These are phyloP conservation scores for Tuber calosporum DNA, from an alignment of 495 filamentous ascomycete genomes.

Conservation along the genomic window DNA sequence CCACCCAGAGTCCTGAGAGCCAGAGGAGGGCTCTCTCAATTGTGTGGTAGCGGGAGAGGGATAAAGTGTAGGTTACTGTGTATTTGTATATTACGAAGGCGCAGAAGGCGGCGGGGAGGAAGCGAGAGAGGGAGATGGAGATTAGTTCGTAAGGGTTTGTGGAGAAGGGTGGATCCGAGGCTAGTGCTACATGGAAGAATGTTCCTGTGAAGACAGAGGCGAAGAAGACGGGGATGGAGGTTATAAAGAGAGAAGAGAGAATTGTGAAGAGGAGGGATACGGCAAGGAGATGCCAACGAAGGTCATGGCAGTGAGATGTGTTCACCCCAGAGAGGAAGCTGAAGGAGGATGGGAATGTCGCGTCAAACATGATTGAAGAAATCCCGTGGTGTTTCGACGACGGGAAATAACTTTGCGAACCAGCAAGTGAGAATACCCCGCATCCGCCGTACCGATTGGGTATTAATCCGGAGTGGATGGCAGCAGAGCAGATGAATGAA, in stretches of 20 bases:
- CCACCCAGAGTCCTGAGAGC: constrained; percentile 69
- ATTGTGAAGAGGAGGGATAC: constrained; percentile 62
- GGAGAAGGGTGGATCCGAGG: constrained; percentile 63
- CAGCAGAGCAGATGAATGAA: constrained; percentile 73
- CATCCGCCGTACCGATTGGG: constrained; percentile 65
- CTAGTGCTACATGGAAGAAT: constrained; percentile 71
- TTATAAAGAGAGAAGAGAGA: constrained; percentile 61
- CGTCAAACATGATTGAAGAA: constrained; percentile 60
- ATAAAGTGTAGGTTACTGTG: constrained; percentile 45
- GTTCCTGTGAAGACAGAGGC: constrained; percentile 63
- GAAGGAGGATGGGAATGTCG: constrained; percentile 69
- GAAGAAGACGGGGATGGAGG: constrained; percentile 62
- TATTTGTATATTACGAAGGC: constrained; percentile 68
- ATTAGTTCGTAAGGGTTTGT: constrained; percentile 52
- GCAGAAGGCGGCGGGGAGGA: constrained; percentile 69
- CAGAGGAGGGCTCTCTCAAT: constrained; percentile 67
- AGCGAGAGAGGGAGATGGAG: constrained; percentile 62
- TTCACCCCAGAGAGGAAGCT: constrained; percentile 49
- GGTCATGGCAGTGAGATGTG: constrained; percentile 55
- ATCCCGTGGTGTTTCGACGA: constrained; percentile 58
- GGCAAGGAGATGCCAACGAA: constrained; percentile 66
- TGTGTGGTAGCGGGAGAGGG: constrained; percentile 54
- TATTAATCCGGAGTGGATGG: constrained; percentile 70
- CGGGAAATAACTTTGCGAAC: constrained; percentile 57
- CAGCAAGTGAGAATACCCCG: constrained; percentile 62